Evolutionary conservation across 2,329 filamentous ascomycete genomes (phyloP), one percentile per base, ranked within the genome.

Genomic region (Pseudopithomyces maydicus): DNA sequence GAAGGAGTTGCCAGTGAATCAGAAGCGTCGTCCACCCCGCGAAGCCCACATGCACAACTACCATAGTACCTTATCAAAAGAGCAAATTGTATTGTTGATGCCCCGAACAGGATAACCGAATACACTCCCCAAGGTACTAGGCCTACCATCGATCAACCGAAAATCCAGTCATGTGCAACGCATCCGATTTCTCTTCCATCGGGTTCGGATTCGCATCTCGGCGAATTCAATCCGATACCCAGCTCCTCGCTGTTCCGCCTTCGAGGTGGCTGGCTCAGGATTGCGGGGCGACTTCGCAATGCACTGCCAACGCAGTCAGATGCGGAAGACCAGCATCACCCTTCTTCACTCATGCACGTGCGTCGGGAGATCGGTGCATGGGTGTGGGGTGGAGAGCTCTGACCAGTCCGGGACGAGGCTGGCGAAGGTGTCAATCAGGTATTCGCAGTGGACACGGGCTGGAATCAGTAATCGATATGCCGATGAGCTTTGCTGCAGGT

Each of bases 291-390:
- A 19, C 20, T 35, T 36, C 22, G 32, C 39, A 42, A n/a, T 41
- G n/a, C 35, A 38, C 6, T 38, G 35, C n/a, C 12, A n/a, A 38
- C 22, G 47, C 19, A 26, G 14, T 14, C 12, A 49, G 17, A 20
- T 23, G 47, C 47, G 36, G 36, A 33, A 50, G 35, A 32, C 47
- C 20, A 50, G 20, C 32, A 39, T 17, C 6, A 10, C 19, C 17
- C 35, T 11, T 22, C 35, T 22, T 8, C n/a, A 29, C 41, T 32
- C 19, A 19, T 32, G 35, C 10, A 41, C 47, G 47, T 50, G 36
- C 35, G n/a, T 42, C 47, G 47, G 47, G 47, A 50, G 47, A 50
- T 50, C 35, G 47, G 33, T 49, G 47, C 47, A 50, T 50, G 36
- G 35, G 22, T 8, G 33, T 14, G 33, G 33, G 20, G 15, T 15